Percentiles rank a stretch among this genome's conserved stretches.
Evolutionary conservation across 2,329 filamentous ascomycete species (phyloP).

Genomic region (Pseudocercospora eumusae): DNA sequence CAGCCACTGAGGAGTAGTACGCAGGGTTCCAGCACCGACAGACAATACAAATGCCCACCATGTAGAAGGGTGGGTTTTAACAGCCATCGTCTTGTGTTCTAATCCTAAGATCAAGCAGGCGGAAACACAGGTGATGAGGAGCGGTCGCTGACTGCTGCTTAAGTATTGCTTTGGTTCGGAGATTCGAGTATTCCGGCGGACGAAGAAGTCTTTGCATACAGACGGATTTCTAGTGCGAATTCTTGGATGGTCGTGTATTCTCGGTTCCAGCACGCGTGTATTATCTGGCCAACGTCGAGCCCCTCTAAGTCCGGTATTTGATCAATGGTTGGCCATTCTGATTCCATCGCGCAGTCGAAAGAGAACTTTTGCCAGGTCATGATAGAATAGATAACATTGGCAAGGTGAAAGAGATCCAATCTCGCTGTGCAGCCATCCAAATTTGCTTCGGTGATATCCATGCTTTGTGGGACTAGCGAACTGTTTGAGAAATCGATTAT

Average conservation of each 20-base stretch:
- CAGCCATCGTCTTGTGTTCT: background rate
- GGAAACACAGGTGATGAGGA: slow-evolving; percentile 22
- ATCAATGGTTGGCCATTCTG: slow-evolving; percentile 20
- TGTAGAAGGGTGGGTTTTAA: background rate
- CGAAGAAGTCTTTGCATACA: slow-evolving; percentile 17
- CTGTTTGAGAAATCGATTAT: slow-evolving; percentile 26
- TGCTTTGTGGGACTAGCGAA: slow-evolving; percentile 15
- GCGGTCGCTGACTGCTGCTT: slow-evolving; percentile 15
- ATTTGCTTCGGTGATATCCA: slow-evolving; percentile 18
- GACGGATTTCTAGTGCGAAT: slow-evolving; percentile 14
- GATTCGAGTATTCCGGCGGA: slow-evolving; percentile 9
- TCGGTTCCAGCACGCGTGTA: slow-evolving; percentile 20
- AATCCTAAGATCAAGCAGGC: slow-evolving; percentile 7
- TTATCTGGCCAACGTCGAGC: slow-evolving; percentile 15
- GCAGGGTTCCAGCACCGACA: background rate
- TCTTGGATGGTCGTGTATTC: slow-evolving; percentile 21
- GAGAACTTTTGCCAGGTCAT: slow-evolving; percentile 21
- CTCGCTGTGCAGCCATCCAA: slow-evolving; percentile 18
- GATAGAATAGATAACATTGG: slow-evolving; percentile 23
- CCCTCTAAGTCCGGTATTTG: slow-evolving; percentile 18
- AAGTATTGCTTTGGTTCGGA: slow-evolving; percentile 6
- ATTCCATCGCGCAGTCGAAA: slow-evolving; percentile 15
- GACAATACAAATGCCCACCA: background rate
- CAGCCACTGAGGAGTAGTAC: background rate
- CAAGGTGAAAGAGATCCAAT: slow-evolving; percentile 23